Conservation (phyloP, 2,329 filamentous ascomycete species). For the Pseudogymnoascus sp. region DNA sequence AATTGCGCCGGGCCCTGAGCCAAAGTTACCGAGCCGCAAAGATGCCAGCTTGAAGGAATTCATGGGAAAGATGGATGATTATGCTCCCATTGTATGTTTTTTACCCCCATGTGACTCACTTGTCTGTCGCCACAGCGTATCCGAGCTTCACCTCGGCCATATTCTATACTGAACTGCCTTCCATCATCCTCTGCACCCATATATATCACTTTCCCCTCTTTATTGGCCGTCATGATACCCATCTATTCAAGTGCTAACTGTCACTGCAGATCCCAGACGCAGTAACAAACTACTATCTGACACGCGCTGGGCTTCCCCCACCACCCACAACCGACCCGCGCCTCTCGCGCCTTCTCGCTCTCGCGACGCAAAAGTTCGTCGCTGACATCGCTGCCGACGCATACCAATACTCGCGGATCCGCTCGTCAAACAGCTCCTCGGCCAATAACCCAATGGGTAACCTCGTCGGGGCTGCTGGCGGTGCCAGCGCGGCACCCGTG, state of each 20-base stretch:
- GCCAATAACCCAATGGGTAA: conserved; percentile 88
- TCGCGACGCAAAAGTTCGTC: conserved; percentile 98
- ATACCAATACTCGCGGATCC: conserved; percentile 94
- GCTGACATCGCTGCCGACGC: conserved; percentile 95
- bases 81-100: conserved; percentile 81
- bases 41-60: conserved; percentile 91
- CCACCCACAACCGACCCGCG: conserved; percentile 85
- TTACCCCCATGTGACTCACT: neutral
- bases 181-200: neutral
- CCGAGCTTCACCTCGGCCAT: neutral
- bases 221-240: neutral
- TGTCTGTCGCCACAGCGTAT: neutral
- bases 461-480: conserved; percentile 66
- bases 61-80: conserved; percentile 93
- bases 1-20: conserved; percentile 45
- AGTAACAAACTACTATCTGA: conserved; percentile 97
- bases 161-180: neutral
- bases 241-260: conserved; percentile 1
- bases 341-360: conserved; percentile 84
- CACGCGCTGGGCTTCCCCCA: conserved; percentile 85
- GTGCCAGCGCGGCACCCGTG: conserved; percentile 49
- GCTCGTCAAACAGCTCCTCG: conserved; percentile 79
- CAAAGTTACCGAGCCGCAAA: conserved; percentile 71
- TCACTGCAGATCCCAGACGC: conserved; percentile 81
- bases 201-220: neutral